Evolutionary conservation across 2,329 filamentous ascomycete species (phyloP), one percentile per base, ranked within the genome.

Genomic region (Gaeumannomyces sp.): DNA sequence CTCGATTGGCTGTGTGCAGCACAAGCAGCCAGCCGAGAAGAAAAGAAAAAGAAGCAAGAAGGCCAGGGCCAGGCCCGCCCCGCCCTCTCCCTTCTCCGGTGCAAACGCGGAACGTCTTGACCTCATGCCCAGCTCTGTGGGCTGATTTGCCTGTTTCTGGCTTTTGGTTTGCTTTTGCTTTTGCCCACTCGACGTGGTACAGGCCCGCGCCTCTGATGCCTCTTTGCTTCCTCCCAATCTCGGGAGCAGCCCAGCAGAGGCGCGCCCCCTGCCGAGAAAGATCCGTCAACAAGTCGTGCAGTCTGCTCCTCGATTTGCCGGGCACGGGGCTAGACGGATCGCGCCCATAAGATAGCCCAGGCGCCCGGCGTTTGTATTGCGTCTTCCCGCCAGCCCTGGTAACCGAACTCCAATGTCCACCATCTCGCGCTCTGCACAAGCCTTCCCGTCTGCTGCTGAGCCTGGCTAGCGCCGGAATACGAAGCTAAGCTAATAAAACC

Each of bases 291-390:
- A n/a, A n/a, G n/a, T 33, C 31, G 38, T 22, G 16, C 38, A 19
- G 16, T 22, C 19, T 50, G 16, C 38, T n/a, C 7, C 45, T 53
- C 45, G 45, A n/a, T 22, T 53, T 25, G 6, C 22, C 38, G 22
- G 8, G 7, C 11, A 53, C 22, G 38, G 38, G 3, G 45, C 45
- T 53, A 25, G 45, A 3, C 14, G 22, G 45, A 53, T 53, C 45
- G 45, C 19, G 45, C 22, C 22, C 45, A 53, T 53, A 25, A 53
- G 45, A 53, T 25, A 53, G 16, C 27, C 14, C 28, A 62, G 57
- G 61, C 61, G 53, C 29, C 61, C n/a, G 38, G 61, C 28, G 61
- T 62, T 56, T 56, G 61, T 62, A 29, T 33, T 45, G 60, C 29
- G 33, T 27, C 31, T 38, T 61, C 61, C 38, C 61, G 27, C 53